phyloP scores from a whole-genome alignment of 257 asterid genomes.

The Fraxinus anomala region DNA sequence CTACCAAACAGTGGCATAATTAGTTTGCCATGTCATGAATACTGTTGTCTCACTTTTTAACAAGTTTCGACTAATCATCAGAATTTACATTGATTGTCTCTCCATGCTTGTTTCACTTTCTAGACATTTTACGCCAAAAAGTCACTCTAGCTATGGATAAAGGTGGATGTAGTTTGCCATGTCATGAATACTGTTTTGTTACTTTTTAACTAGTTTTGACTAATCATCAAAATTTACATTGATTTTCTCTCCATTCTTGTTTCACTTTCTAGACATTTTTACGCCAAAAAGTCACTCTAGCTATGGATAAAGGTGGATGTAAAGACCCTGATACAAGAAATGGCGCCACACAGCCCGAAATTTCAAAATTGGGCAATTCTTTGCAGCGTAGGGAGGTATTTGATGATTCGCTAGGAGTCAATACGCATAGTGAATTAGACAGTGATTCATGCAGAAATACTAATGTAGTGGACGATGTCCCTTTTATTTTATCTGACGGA shows the following conservation, averaged over 20 bases:
- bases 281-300: slow-evolving; percentile 80
- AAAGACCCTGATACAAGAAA: slow-evolving; percentile 41
- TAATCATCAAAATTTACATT: slow-evolving; percentile 8
- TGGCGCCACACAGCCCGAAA: slow-evolving; percentile 30
- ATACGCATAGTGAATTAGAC: slow-evolving; percentile 30
- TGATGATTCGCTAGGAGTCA: slow-evolving; percentile 29
- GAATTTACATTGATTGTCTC: not conserved
- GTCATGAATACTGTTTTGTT: not conserved
- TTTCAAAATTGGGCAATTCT: slow-evolving; percentile 33
- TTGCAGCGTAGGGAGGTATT: slow-evolving; percentile 32
- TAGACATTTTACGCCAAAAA: slow-evolving; percentile 91
- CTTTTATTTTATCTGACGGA: slow-evolving; percentile 33
- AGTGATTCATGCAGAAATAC: slow-evolving; percentile 25
- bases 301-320: slow-evolving; percentile 49
- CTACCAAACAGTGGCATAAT: no score
- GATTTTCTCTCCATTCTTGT: not conserved
- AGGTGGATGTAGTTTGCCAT: slow-evolving; percentile 31
- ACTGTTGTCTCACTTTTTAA: not conserved
- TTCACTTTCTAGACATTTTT: slow-evolving; percentile 65
- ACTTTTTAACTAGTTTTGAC: not conserved
- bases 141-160: slow-evolving; percentile 62
- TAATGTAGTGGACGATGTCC: slow-evolving; percentile 28
- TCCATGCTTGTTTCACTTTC: slow-evolving; percentile 21
- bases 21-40: not conserved
- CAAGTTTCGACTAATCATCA: not conserved